Conservation (phyloP, 371 early-diverging fungal genomes). For the Mortierella sp. region DNA sequence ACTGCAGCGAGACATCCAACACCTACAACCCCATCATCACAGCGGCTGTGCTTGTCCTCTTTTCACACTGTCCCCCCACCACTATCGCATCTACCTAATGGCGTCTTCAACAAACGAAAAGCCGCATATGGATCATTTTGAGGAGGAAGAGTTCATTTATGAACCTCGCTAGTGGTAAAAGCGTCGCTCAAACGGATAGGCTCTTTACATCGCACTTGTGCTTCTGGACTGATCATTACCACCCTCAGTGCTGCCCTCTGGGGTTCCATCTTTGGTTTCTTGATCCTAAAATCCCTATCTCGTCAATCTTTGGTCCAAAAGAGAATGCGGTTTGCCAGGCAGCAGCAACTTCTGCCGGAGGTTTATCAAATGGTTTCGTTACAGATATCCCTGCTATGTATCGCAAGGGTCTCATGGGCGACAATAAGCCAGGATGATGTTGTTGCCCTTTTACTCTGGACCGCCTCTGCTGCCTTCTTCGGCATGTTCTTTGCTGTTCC, state of each 20-base stretch:
- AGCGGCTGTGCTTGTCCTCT: too few species aligned
- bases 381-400: constrained; percentile 81
- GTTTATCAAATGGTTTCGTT: constrained; percentile 74
- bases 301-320: constrained; percentile 72
- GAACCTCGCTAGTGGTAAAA: constrained; percentile 29
- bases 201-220: constrained; percentile 60
- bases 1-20: too few species aligned
- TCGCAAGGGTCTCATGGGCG: constrained; percentile 64
- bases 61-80: neutral
- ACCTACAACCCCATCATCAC: too few species aligned
- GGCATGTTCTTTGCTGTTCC: constrained; percentile 83
- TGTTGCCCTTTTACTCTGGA: constrained; percentile 65
- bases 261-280: constrained; percentile 79
- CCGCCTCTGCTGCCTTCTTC: constrained; percentile 71
- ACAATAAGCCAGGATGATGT: constrained; percentile 58
- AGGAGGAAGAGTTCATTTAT: constrained; percentile 23
- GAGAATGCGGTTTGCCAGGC: constrained; percentile 78
- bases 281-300: constrained; percentile 71
- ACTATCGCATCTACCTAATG: neutral
- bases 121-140: constrained; percentile 4
- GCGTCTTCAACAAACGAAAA: neutral
- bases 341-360: constrained; percentile 77
- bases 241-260: constrained; percentile 65
- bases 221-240: constrained; percentile 58
- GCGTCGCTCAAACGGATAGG: neutral